phyloP scores from a whole-genome alignment of 306 rosid genomes.

The Sicyos edulis region DNA sequence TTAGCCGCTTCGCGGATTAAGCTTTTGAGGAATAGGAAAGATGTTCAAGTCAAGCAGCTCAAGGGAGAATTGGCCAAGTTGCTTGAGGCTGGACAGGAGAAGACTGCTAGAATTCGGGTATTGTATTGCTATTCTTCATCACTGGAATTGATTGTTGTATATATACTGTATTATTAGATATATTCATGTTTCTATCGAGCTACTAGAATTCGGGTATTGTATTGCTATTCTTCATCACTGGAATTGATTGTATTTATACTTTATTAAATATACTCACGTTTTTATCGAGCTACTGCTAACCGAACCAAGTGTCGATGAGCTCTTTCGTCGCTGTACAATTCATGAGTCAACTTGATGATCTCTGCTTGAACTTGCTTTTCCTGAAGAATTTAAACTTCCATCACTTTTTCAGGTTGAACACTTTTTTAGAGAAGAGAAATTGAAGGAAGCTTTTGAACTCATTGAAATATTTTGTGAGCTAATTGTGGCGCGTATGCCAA shows the following conservation, averaged over 20 bases:
- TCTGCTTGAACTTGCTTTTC: not conserved
- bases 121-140: not conserved
- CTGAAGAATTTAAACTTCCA: constrained; percentile 18
- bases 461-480: constrained; percentile 87
- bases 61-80: constrained; percentile 75
- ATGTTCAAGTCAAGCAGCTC: constrained; percentile 56
- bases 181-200: not conserved
- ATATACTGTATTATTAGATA: not conserved
- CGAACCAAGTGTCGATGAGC: not conserved
- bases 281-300: not conserved
- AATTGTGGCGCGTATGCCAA: constrained; percentile 70
- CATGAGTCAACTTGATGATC: not conserved
- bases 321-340: not conserved
- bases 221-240: not conserved
- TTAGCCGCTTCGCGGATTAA: constrained; percentile 73
- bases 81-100: constrained; percentile 74
- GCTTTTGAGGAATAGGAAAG: constrained; percentile 79
- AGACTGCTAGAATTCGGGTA: constrained; percentile 54
- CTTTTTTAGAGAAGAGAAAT: constrained; percentile 88
- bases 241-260: not conserved
- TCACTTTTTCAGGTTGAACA: constrained; percentile 72
- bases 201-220: too few species aligned
- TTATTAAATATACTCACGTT: not conserved
- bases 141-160: not conserved
- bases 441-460: constrained; percentile 77